Percentiles rank a stretch among this genome's conserved stretches.
Evolutionary conservation across 495 filamentous ascomycete genomes (phyloP).

Genomic region (Penicillium psychrofluorescens): DNA sequence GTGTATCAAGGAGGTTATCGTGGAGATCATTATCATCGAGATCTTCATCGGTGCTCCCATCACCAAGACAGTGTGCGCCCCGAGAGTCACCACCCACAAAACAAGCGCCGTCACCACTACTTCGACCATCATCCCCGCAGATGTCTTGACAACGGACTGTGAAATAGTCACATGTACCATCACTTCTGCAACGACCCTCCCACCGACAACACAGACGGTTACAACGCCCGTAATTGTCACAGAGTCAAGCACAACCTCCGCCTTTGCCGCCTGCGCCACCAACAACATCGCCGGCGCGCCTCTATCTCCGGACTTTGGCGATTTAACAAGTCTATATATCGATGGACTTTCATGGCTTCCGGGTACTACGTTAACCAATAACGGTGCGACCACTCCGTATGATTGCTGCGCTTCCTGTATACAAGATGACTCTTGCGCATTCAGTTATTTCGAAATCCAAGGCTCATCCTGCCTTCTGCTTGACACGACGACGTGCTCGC

Average conservation of each 20-base stretch:
- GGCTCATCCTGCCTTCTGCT: too few relatives aligned
- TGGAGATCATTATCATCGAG: too few relatives aligned
- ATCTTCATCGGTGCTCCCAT: neutral
- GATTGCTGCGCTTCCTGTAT: too few relatives aligned
- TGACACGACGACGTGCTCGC: too few relatives aligned
- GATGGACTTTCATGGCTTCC: too few relatives aligned
- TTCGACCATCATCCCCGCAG: neutral
- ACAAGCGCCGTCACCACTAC: neutral
- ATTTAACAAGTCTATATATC: neutral
- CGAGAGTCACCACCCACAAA: neutral
- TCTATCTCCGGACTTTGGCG: conserved; percentile 3
- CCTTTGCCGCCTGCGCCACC: conserved; percentile 2
- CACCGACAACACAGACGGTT: neutral
- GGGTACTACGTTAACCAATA: too few relatives aligned
- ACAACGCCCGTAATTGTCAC: neutral
- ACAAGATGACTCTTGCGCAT: too few relatives aligned
- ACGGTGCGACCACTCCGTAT: too few relatives aligned
- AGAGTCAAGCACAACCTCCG: neutral
- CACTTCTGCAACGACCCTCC: neutral
- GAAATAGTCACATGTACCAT: neutral
- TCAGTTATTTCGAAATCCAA: too few relatives aligned
- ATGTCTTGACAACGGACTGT: neutral
- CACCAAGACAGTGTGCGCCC: neutral
- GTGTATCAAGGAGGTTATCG: too few relatives aligned
- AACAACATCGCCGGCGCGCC: conserved; percentile 2